Evolutionary conservation across 768 basidiomycete genomes (phyloP).

Genomic region (Mycena galopus): DNA sequence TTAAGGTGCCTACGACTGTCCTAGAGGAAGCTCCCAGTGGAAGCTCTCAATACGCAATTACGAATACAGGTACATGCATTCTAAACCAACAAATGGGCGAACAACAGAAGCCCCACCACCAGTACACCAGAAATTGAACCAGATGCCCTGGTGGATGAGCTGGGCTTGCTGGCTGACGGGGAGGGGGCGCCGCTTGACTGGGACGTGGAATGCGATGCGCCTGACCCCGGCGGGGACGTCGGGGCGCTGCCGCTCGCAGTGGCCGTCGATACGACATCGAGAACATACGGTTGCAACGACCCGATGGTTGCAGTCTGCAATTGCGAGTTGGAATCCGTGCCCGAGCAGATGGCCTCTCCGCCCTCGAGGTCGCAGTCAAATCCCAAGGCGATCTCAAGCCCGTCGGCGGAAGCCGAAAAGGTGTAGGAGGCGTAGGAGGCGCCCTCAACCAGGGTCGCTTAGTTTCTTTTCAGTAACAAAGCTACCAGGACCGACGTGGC

Average conservation of each 20-base stretch:
- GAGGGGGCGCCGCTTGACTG: too few relatives aligned
- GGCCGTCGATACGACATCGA: constrained; percentile 2
- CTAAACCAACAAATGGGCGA: too few relatives aligned
- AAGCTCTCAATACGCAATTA: too few relatives aligned
- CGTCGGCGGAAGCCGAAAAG: neutral
- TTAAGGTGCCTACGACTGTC: too few relatives aligned
- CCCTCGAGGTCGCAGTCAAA: neutral
- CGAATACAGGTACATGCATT: too few relatives aligned
- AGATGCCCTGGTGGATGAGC: too few relatives aligned
- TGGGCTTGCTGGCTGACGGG: too few relatives aligned
- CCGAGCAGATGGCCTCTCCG: neutral
- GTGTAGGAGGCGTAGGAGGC: neutral
- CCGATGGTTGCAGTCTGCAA: neutral
- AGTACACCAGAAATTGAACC: too few relatives aligned
- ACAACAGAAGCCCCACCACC: too few relatives aligned
- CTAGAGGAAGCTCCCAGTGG: too few relatives aligned
- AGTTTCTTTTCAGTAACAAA: neutral
- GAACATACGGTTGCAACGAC: neutral
- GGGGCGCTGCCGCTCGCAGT: neutral
- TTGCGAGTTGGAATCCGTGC: neutral
- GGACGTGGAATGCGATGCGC: too few relatives aligned
- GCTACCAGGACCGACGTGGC: neutral
- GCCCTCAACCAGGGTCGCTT: neutral
- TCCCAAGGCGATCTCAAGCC: neutral
- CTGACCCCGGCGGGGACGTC: neutral